Base-by-base conservation (phyloP, 2,329 filamentous ascomycete species). In the Cladosporium velox region DNA sequence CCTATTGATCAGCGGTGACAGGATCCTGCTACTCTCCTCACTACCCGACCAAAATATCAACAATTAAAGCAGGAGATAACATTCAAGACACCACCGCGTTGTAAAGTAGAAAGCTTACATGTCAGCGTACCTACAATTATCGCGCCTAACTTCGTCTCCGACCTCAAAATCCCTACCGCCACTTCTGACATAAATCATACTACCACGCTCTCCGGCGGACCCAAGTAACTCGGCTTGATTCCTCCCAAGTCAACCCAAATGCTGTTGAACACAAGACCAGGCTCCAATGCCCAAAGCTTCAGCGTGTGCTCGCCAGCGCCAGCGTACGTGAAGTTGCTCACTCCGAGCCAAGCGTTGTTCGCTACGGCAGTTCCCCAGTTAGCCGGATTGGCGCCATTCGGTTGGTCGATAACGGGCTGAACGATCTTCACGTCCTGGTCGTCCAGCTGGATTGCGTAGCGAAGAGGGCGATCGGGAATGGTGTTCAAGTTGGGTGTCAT, bases 301-400 rank as follows among this genome's bases (percentile, higher is more conserved):
- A 83, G 60, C 10, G 74, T 80, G 65, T 82, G 80, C 69, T 75
- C 77, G 4, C 81, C 81, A 1, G 76, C 67, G 2, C 65, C 69
- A 4, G 73, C 4, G 63, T 72, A 71, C 67, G 79, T 71, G 69
- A 77, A 72, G 38, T 77, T 78, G 12, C 80, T 82, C 18, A 77
- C 79, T 61, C 80, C 82, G 5, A 75, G 77, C 85, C 84, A 86
- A 8, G 82, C 82, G 32, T 80, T 78, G 61, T 85, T 80, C 15
- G 82, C 81, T 0, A 86, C 84, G 0, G 82, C 83, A 11, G 72
- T 71, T 7, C 78, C 74, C 84, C 85, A 87, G 7, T 79, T 80
- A 0, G 79, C 79, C 1, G 85, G 85, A 15, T 70, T 67, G 4
- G 67, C 71, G 15, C 73, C 73, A 4, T 63, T 67, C 2, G 71